Evolutionary conservation across 2,329 filamentous ascomycete species (phyloP), one percentile per base, ranked within the genome.

Genomic region (Aurifilum marmelostoma): DNA sequence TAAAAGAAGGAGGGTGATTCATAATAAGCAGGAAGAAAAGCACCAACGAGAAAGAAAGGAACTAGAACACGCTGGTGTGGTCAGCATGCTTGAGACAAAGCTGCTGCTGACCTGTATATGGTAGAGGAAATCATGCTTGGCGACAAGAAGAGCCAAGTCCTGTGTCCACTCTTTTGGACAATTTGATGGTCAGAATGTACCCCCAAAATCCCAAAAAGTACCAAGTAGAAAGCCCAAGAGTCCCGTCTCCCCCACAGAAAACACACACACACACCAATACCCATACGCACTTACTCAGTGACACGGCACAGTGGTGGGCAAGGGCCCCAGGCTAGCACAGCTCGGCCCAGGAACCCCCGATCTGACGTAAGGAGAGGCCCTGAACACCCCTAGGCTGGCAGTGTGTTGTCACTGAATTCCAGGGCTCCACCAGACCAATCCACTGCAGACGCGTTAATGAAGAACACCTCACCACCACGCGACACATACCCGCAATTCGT

Each of bases 311-410:
- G n/a, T n/a, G n/a, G n/a, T 16, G 50, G 50, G 3, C 50, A 27
- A 11, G 50, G 50, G 24, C 9, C n/a, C n/a, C 50, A 27, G 12
- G 50, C n/a, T 54, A 24, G 50, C 24, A 27, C 14, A 27, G n/a
- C n/a, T 54, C n/a, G 50, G 50, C 50, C 50, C 50, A 14, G 21
- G n/a, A 32, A 14, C 60, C 41, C 41, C 60, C 60, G 39, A 47
- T 21, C 60, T 63, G 60, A 63, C 60, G 60, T 63, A 63, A 63
- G 34, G 9, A 54, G n/a, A 54, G 12, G 50, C 50, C 50, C 50
- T 54, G 50, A 16, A 14, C 50, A 24, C 8, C 11, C 41, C 21
- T 18, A 12, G n/a, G 47, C 24, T 27, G 50, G 3, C 24, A 54
- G 24, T 54, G 50, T 54, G 50, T 54, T 24, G 50, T 54, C n/a